These are phyloP conservation scores for Ceratobasidium sp. DNA, from an alignment of 1,284 basidiomycete genomes.

Conservation along the genomic window DNA sequence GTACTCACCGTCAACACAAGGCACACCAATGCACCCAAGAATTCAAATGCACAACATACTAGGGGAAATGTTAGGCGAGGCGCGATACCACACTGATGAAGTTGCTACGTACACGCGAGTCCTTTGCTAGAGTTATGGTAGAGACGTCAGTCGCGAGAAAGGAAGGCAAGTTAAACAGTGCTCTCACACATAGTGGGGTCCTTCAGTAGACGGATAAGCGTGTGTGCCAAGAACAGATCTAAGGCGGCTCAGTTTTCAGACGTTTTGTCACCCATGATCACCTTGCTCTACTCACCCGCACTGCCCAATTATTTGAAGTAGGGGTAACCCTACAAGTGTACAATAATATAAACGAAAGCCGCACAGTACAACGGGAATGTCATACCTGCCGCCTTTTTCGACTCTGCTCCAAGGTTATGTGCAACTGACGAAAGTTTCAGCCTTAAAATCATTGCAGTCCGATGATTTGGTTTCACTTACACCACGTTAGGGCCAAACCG, in stretches of 20 bases:
- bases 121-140: slow-evolving; percentile 17
- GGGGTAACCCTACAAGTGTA: slow-evolving; percentile 21
- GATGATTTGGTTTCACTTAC: slow-evolving; percentile 60
- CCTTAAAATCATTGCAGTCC: neutral
- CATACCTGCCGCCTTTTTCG: slow-evolving; percentile 41
- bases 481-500: slow-evolving; percentile 78
- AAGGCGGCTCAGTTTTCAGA: neutral
- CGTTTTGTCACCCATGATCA: neutral
- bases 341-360: neutral
- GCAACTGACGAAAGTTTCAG: slow-evolving; percentile 22
- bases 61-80: no score
- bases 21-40: slow-evolving; percentile 23
- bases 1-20: slow-evolving; percentile 34
- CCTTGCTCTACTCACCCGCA: slow-evolving; percentile 19
- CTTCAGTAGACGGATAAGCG: slow-evolving; percentile 28
- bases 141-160: neutral
- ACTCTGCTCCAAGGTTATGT: slow-evolving; percentile 42
- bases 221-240: slow-evolving; percentile 41
- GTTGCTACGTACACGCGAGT: slow-evolving; percentile 22
- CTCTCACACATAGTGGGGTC: slow-evolving; percentile 31
- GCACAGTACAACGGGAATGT: neutral
- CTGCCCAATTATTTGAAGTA: slow-evolving; percentile 38
- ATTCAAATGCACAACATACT: slow-evolving; percentile 41
- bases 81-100: no score
- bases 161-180: no score